Percentiles rank a stretch among this genome's conserved stretches.
Conservation (phyloP, 106 monocot species). For the Acorus gramineus region DNA sequence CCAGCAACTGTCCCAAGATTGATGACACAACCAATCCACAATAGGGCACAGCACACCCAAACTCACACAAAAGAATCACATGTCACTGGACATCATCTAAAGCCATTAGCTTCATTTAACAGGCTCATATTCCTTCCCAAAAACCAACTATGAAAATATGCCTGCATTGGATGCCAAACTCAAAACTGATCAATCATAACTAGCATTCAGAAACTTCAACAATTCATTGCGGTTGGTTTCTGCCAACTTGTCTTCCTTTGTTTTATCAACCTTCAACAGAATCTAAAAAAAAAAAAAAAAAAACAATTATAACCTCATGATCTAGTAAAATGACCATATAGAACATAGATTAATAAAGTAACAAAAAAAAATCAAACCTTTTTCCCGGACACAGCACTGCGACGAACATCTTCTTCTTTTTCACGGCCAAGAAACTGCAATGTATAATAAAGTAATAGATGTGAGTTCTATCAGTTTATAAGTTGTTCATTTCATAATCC, state of each 20-base stretch:
- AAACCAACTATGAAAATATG: no score
- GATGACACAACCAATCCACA: no score
- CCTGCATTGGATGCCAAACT: no score
- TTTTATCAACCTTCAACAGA: slow-evolving; percentile 80
- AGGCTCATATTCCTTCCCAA: no score
- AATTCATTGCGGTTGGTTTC: slow-evolving; percentile 89
- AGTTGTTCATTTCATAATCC: not conserved
- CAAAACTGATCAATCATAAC: slow-evolving; percentile 53
- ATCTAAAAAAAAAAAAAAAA: slow-evolving; percentile 37
- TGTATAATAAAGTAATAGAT: not conserved
- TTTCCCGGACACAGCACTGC: slow-evolving; percentile 95
- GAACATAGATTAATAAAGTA: not conserved
- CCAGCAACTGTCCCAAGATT: no score
- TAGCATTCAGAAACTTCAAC: slow-evolving; percentile 94
- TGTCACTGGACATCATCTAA: no score
- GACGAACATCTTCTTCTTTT: slow-evolving; percentile 73
- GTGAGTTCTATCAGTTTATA: not conserved
- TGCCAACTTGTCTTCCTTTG: slow-evolving; percentile 91
- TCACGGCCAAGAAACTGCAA: slow-evolving; percentile 80
- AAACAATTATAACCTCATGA: not conserved
- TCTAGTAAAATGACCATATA: not conserved
- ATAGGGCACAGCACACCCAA: no score
- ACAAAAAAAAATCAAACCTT: slow-evolving; percentile 40
- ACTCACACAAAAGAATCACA: no score
- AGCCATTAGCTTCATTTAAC: no score